phyloP scores from a whole-genome alignment of 306 rosid genomes.

The Dicorynia guianensis region DNA sequence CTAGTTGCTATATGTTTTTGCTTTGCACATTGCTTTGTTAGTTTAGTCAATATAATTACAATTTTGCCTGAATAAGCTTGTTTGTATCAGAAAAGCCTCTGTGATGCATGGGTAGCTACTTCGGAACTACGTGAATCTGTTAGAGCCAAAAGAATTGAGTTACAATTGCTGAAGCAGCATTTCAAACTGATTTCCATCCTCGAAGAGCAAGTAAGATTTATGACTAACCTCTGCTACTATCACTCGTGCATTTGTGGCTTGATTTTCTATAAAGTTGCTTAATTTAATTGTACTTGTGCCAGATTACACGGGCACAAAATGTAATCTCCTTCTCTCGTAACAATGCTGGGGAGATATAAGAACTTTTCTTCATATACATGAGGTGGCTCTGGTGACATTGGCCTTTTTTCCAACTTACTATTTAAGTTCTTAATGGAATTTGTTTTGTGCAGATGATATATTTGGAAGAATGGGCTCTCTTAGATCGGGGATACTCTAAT shows the following conservation, averaged over 20 bases:
- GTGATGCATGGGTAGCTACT: constrained; percentile 75
- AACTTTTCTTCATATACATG: constrained; percentile 8
- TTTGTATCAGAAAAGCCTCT: constrained; percentile 77
- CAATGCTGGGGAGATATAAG: not conserved
- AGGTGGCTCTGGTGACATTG: constrained; percentile 21
- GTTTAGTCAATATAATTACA: constrained; percentile 17
- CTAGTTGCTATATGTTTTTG: constrained; percentile 19
- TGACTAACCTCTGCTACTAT: not conserved
- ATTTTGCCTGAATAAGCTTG: constrained; percentile 38
- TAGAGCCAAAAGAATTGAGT: constrained; percentile 76
- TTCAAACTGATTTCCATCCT: constrained; percentile 76
- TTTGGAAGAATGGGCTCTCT: constrained; percentile 83
- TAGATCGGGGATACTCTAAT: constrained; percentile 77
- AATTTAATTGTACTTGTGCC: constrained; percentile 10
- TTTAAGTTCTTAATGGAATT: constrained; percentile 26
- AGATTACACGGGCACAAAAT: not conserved
- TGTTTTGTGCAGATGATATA: constrained; percentile 62
- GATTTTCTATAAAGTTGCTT: constrained; percentile 21
- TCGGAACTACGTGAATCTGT: constrained; percentile 85
- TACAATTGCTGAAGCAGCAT: constrained; percentile 69
- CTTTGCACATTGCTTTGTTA: constrained; percentile 13
- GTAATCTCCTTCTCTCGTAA: constrained; percentile 11
- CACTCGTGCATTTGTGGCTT: constrained; percentile 29
- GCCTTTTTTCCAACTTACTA: constrained; percentile 21
- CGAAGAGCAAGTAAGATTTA: constrained; percentile 81